Percentiles rank a stretch among this genome's conserved stretches.
Evolutionary conservation across 352 stramenopile species (phyloP).

Genomic region (Globisporangium acanthophoron): DNA sequence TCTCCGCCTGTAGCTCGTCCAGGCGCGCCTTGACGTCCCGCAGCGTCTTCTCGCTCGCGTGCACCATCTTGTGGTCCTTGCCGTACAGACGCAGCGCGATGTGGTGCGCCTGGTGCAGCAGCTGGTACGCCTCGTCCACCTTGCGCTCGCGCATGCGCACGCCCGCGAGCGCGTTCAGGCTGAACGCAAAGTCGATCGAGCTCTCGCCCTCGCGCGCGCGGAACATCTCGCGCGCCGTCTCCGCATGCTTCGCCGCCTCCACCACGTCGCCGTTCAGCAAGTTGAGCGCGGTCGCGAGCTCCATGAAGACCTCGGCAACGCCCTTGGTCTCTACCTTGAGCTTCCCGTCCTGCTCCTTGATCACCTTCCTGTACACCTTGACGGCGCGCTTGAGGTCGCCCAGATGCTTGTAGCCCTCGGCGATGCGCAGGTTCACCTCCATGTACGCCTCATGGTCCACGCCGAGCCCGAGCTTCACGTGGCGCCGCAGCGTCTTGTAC

Average conservation of each 20-base stretch:
- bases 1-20: conserved; percentile 20
- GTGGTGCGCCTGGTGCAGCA: conserved; percentile 58
- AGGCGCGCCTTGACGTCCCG: conserved; percentile 55
- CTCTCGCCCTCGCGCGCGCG: conserved; percentile 56
- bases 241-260: conserved; percentile 27
- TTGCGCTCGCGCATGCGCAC: conserved; percentile 67
- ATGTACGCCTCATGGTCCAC: conserved; percentile 69
- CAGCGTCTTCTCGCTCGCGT: conserved; percentile 57
- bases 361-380: conserved; percentile 46
- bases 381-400: conserved; percentile 45
- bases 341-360: conserved; percentile 48
- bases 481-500: conserved; percentile 70
- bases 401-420: conserved; percentile 64
- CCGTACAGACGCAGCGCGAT: conserved; percentile 72
- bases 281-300: conserved; percentile 49
- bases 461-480: conserved; percentile 60
- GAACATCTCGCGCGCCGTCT: conserved; percentile 51
- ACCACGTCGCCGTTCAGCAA: conserved; percentile 30
- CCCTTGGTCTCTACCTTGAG: conserved; percentile 61
- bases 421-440: conserved; percentile 63
- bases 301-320: conserved; percentile 76
- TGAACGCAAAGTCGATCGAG: conserved; percentile 70
- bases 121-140: conserved; percentile 43
- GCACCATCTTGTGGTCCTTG: conserved; percentile 50
- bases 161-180: conserved; percentile 71